These are phyloP conservation scores for Sisymbrium irio DNA, from an alignment of 345 rosid species.

Conservation along the genomic window DNA sequence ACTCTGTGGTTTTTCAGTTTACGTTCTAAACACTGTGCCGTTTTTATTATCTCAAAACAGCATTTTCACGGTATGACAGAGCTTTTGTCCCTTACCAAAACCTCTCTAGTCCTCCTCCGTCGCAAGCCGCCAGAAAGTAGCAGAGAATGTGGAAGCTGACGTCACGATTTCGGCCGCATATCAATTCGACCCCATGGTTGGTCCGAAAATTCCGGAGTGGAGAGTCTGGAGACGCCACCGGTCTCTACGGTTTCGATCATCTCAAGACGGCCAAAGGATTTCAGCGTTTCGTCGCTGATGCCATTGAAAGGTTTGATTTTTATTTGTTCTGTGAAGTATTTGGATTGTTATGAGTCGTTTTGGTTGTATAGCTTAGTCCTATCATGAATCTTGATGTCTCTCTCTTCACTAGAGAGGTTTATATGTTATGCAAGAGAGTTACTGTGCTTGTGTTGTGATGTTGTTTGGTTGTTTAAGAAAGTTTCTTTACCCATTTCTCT, in stretches of 20 bases:
- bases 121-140: slow-evolving; percentile 9
- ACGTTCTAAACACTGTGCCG: background rate
- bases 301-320: slow-evolving; percentile 65
- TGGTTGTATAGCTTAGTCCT: background rate
- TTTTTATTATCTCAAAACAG: background rate
- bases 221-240: slow-evolving; percentile 46
- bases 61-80: background rate
- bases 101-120: slow-evolving; percentile 8
- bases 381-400: background rate
- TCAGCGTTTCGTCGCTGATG: slow-evolving; percentile 81
- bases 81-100: slow-evolving; percentile 11
- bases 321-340: background rate
- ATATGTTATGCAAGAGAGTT: background rate
- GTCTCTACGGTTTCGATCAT: slow-evolving; percentile 81
- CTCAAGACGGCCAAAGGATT: slow-evolving; percentile 79
- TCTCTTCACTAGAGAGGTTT: background rate
- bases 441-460: slow-evolving; percentile 8
- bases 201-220: slow-evolving; percentile 40
- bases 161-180: slow-evolving; percentile 26
- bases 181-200: slow-evolving; percentile 18
- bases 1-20: background rate
- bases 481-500: background rate
- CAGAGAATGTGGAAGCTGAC: slow-evolving; percentile 41
- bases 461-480: background rate
- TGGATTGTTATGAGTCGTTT: background rate